A percentile compares a stretch with the other conserved stretches of the same genome.
phyloP scores from a whole-genome alignment of 2,329 filamentous ascomycete species.

The Coleophoma cylindrospora region DNA sequence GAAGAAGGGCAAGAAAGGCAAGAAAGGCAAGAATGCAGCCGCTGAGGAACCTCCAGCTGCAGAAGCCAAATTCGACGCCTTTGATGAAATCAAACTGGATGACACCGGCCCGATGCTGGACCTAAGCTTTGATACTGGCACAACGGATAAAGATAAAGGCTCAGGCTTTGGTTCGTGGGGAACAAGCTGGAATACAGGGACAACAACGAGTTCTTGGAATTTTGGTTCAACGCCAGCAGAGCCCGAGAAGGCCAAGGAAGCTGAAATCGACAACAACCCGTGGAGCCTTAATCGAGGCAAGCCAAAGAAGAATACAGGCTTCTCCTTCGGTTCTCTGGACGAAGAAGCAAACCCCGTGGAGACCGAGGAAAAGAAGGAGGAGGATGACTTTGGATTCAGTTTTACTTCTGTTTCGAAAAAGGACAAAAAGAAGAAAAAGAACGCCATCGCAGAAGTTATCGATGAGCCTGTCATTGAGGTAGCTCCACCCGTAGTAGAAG shows the following conservation, averaged over 20 bases:
- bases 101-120: conserved; percentile 53
- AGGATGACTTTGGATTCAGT: conserved; percentile 31
- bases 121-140: conserved; percentile 44
- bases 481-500: conserved; percentile 10
- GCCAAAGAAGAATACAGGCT: conserved; percentile 44
- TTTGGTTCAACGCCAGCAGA: conserved; percentile 35
- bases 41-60: conserved; percentile 27
- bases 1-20: conserved; percentile 50
- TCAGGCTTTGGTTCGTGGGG: conserved; percentile 53
- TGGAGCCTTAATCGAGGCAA: conserved; percentile 44
- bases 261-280: conserved; percentile 39
- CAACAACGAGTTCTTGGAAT: conserved; percentile 31
- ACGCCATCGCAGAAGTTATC: conserved; percentile 14
- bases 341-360: conserved; percentile 27
- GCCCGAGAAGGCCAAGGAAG: conserved; percentile 35
- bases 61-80: conserved; percentile 43
- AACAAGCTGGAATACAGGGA: conserved; percentile 51
- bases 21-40: conserved; percentile 47
- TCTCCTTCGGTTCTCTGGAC: conserved; percentile 43
- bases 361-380: conserved; percentile 26
- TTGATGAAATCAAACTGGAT: conserved; percentile 65
- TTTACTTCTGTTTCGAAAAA: conserved; percentile 30
- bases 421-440: conserved; percentile 40
- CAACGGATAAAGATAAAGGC: conserved; percentile 31
- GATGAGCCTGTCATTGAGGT: conserved; percentile 15